These are phyloP conservation scores for Talaromyces islandicus DNA, from an alignment of 2,329 filamentous ascomycete species.

Conservation along the genomic window DNA sequence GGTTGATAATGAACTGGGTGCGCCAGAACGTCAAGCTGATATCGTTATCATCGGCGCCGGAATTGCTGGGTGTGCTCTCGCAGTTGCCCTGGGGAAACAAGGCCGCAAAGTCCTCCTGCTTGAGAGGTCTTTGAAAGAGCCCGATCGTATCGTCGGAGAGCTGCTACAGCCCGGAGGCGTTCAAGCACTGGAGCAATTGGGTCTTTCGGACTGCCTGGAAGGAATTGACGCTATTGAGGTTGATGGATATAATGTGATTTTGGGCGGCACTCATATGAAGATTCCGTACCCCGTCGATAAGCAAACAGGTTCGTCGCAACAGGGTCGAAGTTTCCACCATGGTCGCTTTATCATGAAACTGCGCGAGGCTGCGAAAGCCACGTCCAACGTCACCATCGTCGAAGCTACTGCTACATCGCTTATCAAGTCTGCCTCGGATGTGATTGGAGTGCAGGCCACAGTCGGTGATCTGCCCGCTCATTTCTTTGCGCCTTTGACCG, in stretches of 20 bases:
- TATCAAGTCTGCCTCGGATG: slow-evolving; percentile 64
- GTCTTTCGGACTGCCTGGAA: slow-evolving; percentile 75
- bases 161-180: slow-evolving; percentile 90
- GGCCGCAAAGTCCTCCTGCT: slow-evolving; percentile 85
- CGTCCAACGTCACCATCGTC: slow-evolving; percentile 81
- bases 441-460: slow-evolving; percentile 74
- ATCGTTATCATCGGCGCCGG: slow-evolving; percentile 90
- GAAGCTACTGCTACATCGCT: slow-evolving; percentile 80
- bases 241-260: slow-evolving; percentile 82
- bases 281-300: slow-evolving; percentile 67
- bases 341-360: slow-evolving; percentile 84
- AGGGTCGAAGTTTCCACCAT: slow-evolving; percentile 86
- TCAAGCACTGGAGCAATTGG: slow-evolving; percentile 70
- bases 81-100: slow-evolving; percentile 78
- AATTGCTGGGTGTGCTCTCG: slow-evolving; percentile 79
- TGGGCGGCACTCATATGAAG: slow-evolving; percentile 64
- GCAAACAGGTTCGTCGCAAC: slow-evolving; percentile 49
- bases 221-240: slow-evolving; percentile 80
- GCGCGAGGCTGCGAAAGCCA: slow-evolving; percentile 64
- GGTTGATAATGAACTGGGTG: not conserved
- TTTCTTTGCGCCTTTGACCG: slow-evolving; percentile 84
- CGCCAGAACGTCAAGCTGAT: slow-evolving; percentile 54
- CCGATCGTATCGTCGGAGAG: slow-evolving; percentile 93
- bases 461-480: slow-evolving; percentile 64
- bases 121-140: slow-evolving; percentile 83